Evolutionary conservation across 164 flowering plant species (phyloP).

Genomic region (Magnolia sinica): DNA sequence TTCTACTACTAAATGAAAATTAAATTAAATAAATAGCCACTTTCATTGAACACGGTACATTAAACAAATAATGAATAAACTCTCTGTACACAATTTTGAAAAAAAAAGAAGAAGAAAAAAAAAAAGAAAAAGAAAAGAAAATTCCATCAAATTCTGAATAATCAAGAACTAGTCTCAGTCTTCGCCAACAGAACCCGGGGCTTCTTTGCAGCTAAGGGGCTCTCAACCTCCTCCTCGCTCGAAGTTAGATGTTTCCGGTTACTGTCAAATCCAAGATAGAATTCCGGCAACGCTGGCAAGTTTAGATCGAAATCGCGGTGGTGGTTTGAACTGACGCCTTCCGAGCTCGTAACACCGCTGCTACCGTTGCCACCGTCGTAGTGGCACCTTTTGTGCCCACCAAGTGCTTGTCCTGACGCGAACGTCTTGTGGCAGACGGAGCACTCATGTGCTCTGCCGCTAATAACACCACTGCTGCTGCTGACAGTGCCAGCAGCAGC

Average conservation of each 20-base stretch:
- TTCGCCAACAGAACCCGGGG: not conserved
- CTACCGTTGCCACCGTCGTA: slow-evolving; percentile 34
- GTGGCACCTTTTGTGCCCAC: slow-evolving; percentile 72
- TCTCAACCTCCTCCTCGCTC: slow-evolving; percentile 51
- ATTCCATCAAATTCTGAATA: no score
- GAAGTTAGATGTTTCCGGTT: not conserved
- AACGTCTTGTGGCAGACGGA: slow-evolving; percentile 53
- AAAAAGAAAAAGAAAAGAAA: no score
- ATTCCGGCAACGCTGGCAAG: slow-evolving; percentile 57
- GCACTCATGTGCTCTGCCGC: slow-evolving; percentile 41
- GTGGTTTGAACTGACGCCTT: slow-evolving; percentile 9
- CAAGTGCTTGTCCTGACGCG: slow-evolving; percentile 65
- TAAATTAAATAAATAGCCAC: no score
- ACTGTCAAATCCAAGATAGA: slow-evolving; percentile 10
- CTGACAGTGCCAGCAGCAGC: slow-evolving; percentile 5
- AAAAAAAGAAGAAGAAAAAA: no score
- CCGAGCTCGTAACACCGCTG: slow-evolving; percentile 9
- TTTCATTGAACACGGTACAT: no score
- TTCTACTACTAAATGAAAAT: no score
- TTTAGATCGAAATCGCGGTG: slow-evolving; percentile 61
- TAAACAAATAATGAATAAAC: no score
- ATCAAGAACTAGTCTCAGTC: not conserved
- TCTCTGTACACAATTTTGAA: no score
- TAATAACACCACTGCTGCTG: not conserved
- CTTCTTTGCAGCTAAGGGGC: slow-evolving; percentile 24